phyloP scores from a whole-genome alignment of 2,329 filamentous ascomycete species.

The Celoporthe dispersa region DNA sequence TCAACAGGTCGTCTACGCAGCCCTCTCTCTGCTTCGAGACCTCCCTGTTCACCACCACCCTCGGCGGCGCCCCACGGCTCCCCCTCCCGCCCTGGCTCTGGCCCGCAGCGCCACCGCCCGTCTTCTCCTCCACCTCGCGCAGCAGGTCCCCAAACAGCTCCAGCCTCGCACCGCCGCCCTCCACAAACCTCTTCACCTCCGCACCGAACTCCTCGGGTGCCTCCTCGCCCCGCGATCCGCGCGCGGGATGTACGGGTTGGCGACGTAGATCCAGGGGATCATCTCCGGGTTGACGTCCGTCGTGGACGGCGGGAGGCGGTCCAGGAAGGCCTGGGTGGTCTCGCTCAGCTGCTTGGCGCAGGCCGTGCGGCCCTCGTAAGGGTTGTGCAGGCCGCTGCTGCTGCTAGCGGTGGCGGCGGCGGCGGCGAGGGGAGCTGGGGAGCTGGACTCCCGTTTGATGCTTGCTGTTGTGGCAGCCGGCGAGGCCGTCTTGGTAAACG shows the following conservation, averaged over 20 bases:
- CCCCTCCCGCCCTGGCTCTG: background rate
- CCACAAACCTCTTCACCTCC: constrained; percentile 53
- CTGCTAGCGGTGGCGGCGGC: constrained; percentile 14
- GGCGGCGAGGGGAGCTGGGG: constrained; percentile 5
- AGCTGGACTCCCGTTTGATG: constrained; percentile 2
- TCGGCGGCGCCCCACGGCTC: constrained; percentile 39
- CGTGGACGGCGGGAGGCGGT: constrained; percentile 69
- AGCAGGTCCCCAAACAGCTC: constrained; percentile 53
- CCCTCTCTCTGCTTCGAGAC: constrained; percentile 55
- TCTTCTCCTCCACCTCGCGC: constrained; percentile 44
- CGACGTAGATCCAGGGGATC: constrained; percentile 74
- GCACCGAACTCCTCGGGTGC: constrained; percentile 51
- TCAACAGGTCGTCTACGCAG: constrained; percentile 59
- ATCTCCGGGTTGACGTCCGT: constrained; percentile 51
- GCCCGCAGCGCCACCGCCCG: background rate
- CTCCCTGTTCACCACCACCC: constrained; percentile 46
- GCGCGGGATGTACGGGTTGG: constrained; percentile 61
- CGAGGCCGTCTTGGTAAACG: constrained; percentile 17
- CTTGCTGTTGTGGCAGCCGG: background rate
- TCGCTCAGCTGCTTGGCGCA: constrained; percentile 60
- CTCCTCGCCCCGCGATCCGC: constrained; percentile 51
- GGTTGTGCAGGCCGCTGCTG: constrained; percentile 55
- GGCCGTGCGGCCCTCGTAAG: constrained; percentile 53
- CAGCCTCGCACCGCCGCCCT: constrained; percentile 57
- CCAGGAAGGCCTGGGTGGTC: constrained; percentile 56